Evolutionary conservation across 176 grass and related monocot species (phyloP), one percentile per base, ranked within the genome.

Genomic region (Eleusine coracana): DNA sequence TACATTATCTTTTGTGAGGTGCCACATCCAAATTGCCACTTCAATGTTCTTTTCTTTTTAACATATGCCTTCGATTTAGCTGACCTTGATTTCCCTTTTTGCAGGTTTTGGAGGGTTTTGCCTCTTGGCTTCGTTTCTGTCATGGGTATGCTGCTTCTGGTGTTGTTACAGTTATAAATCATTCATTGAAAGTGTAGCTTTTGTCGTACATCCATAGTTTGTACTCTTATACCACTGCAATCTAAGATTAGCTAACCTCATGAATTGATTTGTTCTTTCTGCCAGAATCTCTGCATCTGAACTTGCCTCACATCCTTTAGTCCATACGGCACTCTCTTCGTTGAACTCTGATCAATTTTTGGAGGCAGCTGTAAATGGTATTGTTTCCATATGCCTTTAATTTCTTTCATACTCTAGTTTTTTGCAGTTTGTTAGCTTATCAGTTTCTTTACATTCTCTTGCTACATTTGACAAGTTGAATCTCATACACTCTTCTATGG

Each of bases 311-410:
- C 96, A 96, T 96, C 85, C 91, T 85, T 85, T 99, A 70, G 96
- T 99, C 68, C 91, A 83, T 81, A 82, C 77, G 23, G 87, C 96
- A 58, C 83, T 99, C 72, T 92, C 96, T 77, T 92, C 75, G 18
- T 80, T 99, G 80, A 93, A 82, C 56, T 94, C 93, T 75, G 87
- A 93, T 68, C 85, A 94, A 70, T 90, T 87, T 88, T 69, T 96
- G 83, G 96, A 99, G 76, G 89, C 89, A 73, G 87, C 93, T 90
- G 96, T 96, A 79, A 99, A 96, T 90, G 96, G 96, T 99, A 94
- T 78, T 49, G 44, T 50, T 77, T 87, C 69, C 58, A 69, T 68
- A 83, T 44, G 83, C 78, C 38, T 60, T 36, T 68, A 81, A 77
- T 85, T 81, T 80, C 18, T 54, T 67, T 55, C 74, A 66, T 88